phyloP scores from a whole-genome alignment of 2,329 filamentous ascomycete species.

The Cladosporium sp. region DNA sequence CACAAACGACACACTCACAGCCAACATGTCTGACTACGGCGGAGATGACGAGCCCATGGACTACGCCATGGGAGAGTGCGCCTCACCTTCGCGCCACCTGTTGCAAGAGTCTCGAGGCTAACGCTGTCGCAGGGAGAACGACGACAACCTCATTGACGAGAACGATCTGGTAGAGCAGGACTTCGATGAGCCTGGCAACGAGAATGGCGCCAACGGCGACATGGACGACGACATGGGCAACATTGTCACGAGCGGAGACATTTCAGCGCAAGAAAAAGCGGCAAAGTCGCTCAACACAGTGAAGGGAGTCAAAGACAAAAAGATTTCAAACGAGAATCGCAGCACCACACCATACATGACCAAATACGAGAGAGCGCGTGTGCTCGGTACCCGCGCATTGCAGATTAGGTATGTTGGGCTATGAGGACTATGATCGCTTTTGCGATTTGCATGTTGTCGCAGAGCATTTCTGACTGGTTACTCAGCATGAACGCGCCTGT shows the following conservation, averaged over 20 bases:
- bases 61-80: slow-evolving; percentile 37
- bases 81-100: background rate
- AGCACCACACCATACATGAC: slow-evolving; percentile 98
- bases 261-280: slow-evolving; percentile 48
- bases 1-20: background rate
- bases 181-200: slow-evolving; percentile 21
- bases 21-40: slow-evolving; percentile 49
- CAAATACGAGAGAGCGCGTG: slow-evolving; percentile 94
- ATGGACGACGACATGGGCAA: slow-evolving; percentile 40
- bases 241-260: slow-evolving; percentile 53
- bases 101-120: background rate
- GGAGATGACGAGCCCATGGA: slow-evolving; percentile 42
- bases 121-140: slow-evolving; percentile 32
- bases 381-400: slow-evolving; percentile 86
- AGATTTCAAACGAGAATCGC: slow-evolving; percentile 83
- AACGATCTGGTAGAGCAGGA: slow-evolving; percentile 57
- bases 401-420: slow-evolving; percentile 79
- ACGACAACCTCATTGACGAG: slow-evolving; percentile 41
- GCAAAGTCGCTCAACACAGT: slow-evolving; percentile 55
- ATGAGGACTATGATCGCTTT: background rate
- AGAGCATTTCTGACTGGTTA: background rate
- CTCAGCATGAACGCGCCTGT: slow-evolving; percentile 94
- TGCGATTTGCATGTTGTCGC: background rate
- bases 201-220: slow-evolving; percentile 22
- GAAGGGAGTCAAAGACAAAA: slow-evolving; percentile 69